Percentiles rank a stretch among this genome's conserved stretches.
Conservation (phyloP, 306 rosid genomes). For the Vigna hirtella region DNA sequence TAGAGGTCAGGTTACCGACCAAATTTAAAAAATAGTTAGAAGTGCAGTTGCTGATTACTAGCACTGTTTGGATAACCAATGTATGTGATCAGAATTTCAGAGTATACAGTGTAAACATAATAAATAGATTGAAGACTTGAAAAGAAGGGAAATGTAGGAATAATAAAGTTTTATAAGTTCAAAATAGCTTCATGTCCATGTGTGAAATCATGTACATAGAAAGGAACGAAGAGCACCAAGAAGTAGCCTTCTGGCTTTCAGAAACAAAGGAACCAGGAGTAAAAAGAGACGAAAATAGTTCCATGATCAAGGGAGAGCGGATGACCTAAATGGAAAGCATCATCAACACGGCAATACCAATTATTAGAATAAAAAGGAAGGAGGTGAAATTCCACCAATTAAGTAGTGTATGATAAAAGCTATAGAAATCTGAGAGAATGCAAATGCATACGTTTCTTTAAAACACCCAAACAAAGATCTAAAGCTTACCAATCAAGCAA, state of each 20-base stretch:
- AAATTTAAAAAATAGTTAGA: too few species aligned
- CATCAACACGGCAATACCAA: not conserved
- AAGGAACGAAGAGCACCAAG: not conserved
- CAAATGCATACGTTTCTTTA: slow-evolving; percentile 2
- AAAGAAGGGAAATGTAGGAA: too few species aligned
- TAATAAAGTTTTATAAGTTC: slow-evolving; percentile 8
- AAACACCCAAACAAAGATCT: slow-evolving; percentile 14
- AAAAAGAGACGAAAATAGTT: not conserved
- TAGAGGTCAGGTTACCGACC: too few species aligned
- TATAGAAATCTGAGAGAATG: slow-evolving; percentile 23
- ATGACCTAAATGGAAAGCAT: not conserved
- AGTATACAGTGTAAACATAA: too few species aligned
- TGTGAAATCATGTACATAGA: not conserved
- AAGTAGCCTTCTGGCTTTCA: not conserved
- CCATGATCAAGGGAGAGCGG: not conserved
- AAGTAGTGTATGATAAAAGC: not conserved
- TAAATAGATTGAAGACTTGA: too few species aligned
- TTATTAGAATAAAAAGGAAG: not conserved
- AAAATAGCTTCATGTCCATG: slow-evolving; percentile 5
- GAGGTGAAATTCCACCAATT: slow-evolving; percentile 12
- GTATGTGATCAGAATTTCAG: too few species aligned
- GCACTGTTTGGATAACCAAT: too few species aligned
- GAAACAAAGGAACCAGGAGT: not conserved
- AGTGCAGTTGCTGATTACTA: too few species aligned
- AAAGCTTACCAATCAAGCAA: slow-evolving; percentile 78